Evolutionary conservation across 108 stramenopile genomes (phyloP).

Genomic region (Cyclotella atomus): DNA sequence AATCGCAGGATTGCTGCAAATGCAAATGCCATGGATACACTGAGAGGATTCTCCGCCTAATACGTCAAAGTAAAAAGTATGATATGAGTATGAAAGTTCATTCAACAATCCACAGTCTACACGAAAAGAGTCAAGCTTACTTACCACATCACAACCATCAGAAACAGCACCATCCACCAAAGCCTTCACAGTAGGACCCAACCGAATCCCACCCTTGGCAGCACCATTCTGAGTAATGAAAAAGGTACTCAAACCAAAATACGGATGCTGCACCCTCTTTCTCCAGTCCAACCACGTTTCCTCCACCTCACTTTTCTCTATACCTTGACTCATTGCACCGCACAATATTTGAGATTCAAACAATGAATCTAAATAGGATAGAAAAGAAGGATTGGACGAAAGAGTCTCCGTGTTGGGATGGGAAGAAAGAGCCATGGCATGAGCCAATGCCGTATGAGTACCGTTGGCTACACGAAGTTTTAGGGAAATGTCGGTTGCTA

Average conservation of each 20-base stretch:
- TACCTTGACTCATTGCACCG: conserved; percentile 32
- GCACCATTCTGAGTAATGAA: conserved; percentile 93
- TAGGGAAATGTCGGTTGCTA: conserved; percentile 77
- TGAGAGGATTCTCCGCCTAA: conserved; percentile 38
- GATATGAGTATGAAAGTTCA: too few relatives aligned
- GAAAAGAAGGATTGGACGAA: conserved; percentile 19
- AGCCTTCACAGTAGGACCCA: conserved; percentile 73
- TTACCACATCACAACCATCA: neutral
- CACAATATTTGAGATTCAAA: conserved; percentile 76
- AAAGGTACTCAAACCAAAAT: conserved; percentile 89
- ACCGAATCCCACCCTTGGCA: conserved; percentile 87
- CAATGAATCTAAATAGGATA: conserved; percentile 75
- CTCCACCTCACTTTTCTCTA: conserved; percentile 47
- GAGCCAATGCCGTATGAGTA: conserved; percentile 90
- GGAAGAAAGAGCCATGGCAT: conserved; percentile 75
- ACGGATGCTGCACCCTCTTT: conserved; percentile 70
- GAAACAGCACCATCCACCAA: conserved; percentile 38
- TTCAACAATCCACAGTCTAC: too few relatives aligned
- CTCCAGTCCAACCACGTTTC: conserved; percentile 85
- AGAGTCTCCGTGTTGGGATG: conserved; percentile 52
- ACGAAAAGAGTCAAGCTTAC: too few relatives aligned
- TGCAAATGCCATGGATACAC: conserved; percentile 76
- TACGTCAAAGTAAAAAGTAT: too few relatives aligned
- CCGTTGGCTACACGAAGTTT: conserved; percentile 93
- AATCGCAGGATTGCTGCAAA: conserved; percentile 84